A percentile compares a stretch with the other conserved stretches of the same genome.
These are phyloP conservation scores for Cajanus cajan DNA, from an alignment of 306 rosid species.

Conservation along the genomic window DNA sequence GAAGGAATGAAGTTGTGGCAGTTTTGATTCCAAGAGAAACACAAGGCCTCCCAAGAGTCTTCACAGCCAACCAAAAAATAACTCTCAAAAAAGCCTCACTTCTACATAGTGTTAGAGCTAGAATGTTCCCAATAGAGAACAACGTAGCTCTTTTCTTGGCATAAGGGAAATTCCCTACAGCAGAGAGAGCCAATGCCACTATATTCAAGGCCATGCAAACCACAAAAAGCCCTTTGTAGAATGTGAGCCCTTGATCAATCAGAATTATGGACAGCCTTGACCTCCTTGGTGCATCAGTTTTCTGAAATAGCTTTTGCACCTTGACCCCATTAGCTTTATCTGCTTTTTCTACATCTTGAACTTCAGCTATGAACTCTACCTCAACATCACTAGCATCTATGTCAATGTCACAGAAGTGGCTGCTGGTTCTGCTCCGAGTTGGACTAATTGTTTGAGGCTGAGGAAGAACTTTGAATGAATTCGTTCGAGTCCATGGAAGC, in stretches of 20 bases:
- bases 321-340: slow-evolving; percentile 23
- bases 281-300: slow-evolving; percentile 1
- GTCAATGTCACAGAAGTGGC: slow-evolving; percentile 54
- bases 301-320: slow-evolving; percentile 18
- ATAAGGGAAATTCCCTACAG: slow-evolving; percentile 42
- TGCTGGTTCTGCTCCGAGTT: slow-evolving; percentile 35
- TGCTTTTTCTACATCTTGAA: slow-evolving; percentile 12
- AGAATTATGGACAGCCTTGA: slow-evolving; percentile 56
- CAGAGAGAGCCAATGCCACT: slow-evolving; percentile 50
- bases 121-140: slow-evolving; percentile 64
- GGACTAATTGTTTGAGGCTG: slow-evolving; percentile 28
- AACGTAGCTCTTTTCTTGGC: slow-evolving; percentile 47
- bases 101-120: slow-evolving; percentile 55
- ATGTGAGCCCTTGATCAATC: slow-evolving; percentile 67
- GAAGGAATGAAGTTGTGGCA: slow-evolving; percentile 61
- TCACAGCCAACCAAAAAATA: slow-evolving; percentile 53
- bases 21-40: slow-evolving; percentile 54
- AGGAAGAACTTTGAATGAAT: slow-evolving; percentile 36
- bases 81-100: slow-evolving; percentile 54
- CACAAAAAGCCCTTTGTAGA: slow-evolving; percentile 54
- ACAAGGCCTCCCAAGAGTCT: slow-evolving; percentile 47
- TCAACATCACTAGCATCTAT: slow-evolving; percentile 19
- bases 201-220: slow-evolving; percentile 47
- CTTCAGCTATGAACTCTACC: slow-evolving; percentile 28
- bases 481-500: slow-evolving; percentile 47